These are phyloP conservation scores for Chytriomyces sp. DNA, from an alignment of 192 early-diverging fungal species.

Conservation along the genomic window DNA sequence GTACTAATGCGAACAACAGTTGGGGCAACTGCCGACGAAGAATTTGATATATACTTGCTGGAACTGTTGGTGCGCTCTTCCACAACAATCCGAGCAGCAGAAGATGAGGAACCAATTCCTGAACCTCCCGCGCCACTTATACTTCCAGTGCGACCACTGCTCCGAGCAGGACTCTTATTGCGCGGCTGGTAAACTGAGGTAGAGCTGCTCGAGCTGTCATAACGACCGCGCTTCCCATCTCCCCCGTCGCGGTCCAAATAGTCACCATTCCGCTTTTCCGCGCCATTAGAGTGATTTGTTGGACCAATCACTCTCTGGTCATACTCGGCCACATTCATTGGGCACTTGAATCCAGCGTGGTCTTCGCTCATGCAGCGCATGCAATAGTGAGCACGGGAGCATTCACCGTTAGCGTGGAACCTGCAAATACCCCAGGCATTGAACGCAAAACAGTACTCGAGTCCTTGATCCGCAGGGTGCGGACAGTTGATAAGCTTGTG, in stretches of 20 bases:
- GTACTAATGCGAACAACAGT: background rate
- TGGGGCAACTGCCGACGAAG: background rate
- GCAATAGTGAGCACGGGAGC: slow-evolving; percentile 25
- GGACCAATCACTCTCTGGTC: background rate
- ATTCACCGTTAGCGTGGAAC: slow-evolving; percentile 27
- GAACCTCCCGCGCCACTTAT: background rate
- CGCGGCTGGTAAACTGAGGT: no score
- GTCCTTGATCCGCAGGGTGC: slow-evolving; percentile 25
- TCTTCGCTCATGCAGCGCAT: slow-evolving; percentile 32
- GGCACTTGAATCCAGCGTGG: slow-evolving; percentile 29
- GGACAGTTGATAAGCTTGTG: slow-evolving; percentile 30
- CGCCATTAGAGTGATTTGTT: background rate
- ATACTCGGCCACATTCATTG: slow-evolving; percentile 25
- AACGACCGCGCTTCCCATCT: background rate
- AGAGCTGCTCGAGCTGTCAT: no score
- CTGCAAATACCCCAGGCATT: slow-evolving; percentile 34
- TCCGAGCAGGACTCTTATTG: background rate
- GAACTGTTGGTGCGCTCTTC: background rate
- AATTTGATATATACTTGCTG: background rate
- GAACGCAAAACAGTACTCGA: slow-evolving; percentile 36
- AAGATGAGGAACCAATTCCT: background rate
- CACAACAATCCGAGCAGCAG: slow-evolving; percentile 3
- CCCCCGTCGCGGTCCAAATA: background rate
- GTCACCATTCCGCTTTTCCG: background rate
- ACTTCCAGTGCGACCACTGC: background rate